Percentiles rank a stretch among this genome's conserved stretches.
Conservation (phyloP, 1,284 basidiomycete species). For the Kwoniella shivajii region DNA sequence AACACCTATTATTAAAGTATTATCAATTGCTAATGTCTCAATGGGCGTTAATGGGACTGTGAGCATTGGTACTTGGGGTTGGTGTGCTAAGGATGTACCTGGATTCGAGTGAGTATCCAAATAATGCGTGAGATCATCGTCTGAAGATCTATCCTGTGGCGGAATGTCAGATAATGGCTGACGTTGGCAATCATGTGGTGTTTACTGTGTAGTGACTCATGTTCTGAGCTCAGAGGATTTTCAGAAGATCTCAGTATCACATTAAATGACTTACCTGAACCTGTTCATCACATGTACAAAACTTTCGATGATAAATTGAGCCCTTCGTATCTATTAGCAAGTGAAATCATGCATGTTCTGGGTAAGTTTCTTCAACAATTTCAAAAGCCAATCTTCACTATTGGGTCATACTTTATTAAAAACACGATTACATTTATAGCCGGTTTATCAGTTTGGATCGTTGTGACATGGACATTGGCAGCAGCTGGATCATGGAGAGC, state of each 20-base stretch:
- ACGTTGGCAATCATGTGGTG: not conserved
- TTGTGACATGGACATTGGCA: constrained; percentile 30
- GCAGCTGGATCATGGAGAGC: constrained; percentile 32
- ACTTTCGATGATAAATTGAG: constrained; percentile 16
- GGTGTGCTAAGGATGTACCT: constrained; percentile 25
- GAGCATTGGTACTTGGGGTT: constrained; percentile 38
- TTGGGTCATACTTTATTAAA: too few species aligned
- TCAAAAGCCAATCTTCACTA: not conserved
- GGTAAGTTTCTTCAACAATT: constrained; percentile 22
- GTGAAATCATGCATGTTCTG: constrained; percentile 32
- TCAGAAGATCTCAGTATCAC: constrained; percentile 2
- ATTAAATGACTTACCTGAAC: constrained; percentile 16
- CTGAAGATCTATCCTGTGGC: too few species aligned
- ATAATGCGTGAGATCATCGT: not conserved
- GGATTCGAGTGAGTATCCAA: constrained; percentile 19
- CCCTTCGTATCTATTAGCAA: constrained; percentile 26
- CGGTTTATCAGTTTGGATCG: constrained; percentile 20
- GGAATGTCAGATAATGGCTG: not conserved
- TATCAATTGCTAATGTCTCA: constrained; percentile 23
- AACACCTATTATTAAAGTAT: constrained; percentile 28
- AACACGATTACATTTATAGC: constrained; percentile 11
- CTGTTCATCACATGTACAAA: constrained; percentile 10
- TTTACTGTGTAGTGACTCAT: constrained; percentile 7
- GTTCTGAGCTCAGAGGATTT: constrained; percentile 20
- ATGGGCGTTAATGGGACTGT: constrained; percentile 15